phyloP scores from a whole-genome alignment of 768 basidiomycete species.

The Collybiopsis luxurians region DNA sequence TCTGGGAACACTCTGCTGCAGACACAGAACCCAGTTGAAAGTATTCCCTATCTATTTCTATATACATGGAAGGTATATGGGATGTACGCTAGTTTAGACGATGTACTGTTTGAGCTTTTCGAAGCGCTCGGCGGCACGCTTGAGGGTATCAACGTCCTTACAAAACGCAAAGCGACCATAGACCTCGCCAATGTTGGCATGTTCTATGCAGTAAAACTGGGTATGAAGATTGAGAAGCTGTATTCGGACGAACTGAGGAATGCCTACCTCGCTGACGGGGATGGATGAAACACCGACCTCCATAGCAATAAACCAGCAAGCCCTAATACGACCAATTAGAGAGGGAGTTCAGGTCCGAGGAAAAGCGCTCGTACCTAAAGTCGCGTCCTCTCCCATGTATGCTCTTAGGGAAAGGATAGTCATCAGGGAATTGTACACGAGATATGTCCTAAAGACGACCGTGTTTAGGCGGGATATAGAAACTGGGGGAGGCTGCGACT shows the following conservation, averaged over 20 bases:
- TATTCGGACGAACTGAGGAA: background rate
- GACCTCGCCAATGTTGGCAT: slow-evolving; percentile 80
- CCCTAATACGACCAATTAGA: slow-evolving; percentile 40
- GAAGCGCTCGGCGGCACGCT: slow-evolving; percentile 79
- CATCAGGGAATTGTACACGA: slow-evolving; percentile 72
- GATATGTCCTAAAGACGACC: slow-evolving; percentile 64
- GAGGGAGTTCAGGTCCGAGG: slow-evolving; percentile 6
- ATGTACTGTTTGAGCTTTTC: slow-evolving; percentile 69
- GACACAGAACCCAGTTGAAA: background rate
- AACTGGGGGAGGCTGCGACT: slow-evolving; percentile 15
- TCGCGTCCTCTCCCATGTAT: slow-evolving; percentile 81
- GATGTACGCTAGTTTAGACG: slow-evolving; percentile 13
- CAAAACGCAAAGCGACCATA: slow-evolving; percentile 93
- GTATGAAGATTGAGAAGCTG: background rate
- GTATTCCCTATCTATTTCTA: background rate
- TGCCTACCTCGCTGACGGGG: slow-evolving; percentile 89
- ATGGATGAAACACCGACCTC: slow-evolving; percentile 91
- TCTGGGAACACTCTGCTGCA: background rate
- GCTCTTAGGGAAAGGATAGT: slow-evolving; percentile 77
- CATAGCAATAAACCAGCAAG: slow-evolving; percentile 93
- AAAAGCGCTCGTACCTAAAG: slow-evolving; percentile 57
- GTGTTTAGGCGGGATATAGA: slow-evolving; percentile 8
- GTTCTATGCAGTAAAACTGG: slow-evolving; percentile 91
- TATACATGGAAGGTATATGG: background rate
- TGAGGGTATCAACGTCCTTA: slow-evolving; percentile 88